These are phyloP conservation scores for Tagetes erecta DNA, from an alignment of 129 eudicot species.

Conservation along the genomic window DNA sequence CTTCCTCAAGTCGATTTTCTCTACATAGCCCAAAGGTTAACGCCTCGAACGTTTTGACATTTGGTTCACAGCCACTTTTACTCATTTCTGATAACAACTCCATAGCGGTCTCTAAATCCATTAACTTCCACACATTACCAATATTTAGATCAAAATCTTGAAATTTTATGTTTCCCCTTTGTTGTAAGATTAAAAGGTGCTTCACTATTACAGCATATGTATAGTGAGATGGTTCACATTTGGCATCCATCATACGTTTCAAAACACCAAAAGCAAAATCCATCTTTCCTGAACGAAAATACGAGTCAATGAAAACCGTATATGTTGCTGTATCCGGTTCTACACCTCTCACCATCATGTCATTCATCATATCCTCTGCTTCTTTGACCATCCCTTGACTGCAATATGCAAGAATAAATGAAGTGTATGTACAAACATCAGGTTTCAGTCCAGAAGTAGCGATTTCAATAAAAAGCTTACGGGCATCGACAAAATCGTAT, in stretches of 20 bases:
- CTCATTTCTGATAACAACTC: conserved; percentile 61
- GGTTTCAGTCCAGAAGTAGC: conserved; percentile 59
- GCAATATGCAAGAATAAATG: conserved; percentile 67
- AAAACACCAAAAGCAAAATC: conserved; percentile 52
- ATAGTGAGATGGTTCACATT: conserved; percentile 64
- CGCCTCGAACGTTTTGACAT: conserved; percentile 49
- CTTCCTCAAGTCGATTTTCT: conserved; percentile 62
- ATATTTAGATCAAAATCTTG: conserved; percentile 37
- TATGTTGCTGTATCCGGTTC: conserved; percentile 60
- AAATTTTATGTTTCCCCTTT: conserved; percentile 23
- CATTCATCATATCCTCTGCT: conserved; percentile 61
- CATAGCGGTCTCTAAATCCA: conserved; percentile 55
- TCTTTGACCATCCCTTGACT: conserved; percentile 62
- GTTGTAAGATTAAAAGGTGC: conserved; percentile 46
- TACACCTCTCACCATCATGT: conserved; percentile 54
- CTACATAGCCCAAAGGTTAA: conserved; percentile 61
- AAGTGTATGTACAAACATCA: conserved; percentile 73
- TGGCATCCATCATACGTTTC: conserved; percentile 62
- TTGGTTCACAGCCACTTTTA: conserved; percentile 54
- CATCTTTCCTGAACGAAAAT: conserved; percentile 56
- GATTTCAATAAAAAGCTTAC: conserved; percentile 43
- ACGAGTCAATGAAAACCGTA: conserved; percentile 76
- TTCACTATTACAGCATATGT: conserved; percentile 71
- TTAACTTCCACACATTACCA: conserved; percentile 71
- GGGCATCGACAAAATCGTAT: conserved; percentile 52